Conservation (phyloP, 441 rosid genomes). For the Jatropha multifida region DNA sequence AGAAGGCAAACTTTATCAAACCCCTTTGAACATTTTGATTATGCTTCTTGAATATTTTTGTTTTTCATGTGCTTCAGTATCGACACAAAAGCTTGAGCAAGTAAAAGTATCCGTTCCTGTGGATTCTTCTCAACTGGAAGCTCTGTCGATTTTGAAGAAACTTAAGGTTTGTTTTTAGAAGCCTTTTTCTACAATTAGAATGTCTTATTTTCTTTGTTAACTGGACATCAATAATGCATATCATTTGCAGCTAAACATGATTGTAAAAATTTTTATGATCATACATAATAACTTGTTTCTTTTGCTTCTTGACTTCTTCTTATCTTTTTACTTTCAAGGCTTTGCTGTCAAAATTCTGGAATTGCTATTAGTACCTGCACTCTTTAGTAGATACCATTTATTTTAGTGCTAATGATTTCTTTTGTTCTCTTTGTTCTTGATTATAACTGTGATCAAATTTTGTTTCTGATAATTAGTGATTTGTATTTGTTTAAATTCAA, state of each 20-base stretch:
- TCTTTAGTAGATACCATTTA: neutral
- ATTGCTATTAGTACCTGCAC: neutral
- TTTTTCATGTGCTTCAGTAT: conserved; percentile 27
- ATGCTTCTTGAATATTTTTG: conserved; percentile 9
- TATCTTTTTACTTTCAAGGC: neutral
- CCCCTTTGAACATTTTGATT: neutral
- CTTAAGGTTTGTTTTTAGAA: conserved; percentile 56
- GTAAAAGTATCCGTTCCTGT: conserved; percentile 38
- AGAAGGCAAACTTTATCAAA: neutral
- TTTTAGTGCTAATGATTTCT: neutral
- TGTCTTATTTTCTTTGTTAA: neutral
- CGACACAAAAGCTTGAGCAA: conserved; percentile 34
- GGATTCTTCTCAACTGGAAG: conserved; percentile 81
- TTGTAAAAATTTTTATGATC: conserved; percentile 1
- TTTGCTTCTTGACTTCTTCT: neutral
- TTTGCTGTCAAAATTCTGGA: conserved; percentile 7
- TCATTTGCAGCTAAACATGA: conserved; percentile 3
- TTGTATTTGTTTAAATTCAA: neutral
- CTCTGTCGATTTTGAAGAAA: conserved; percentile 63
- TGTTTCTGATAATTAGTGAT: conserved; percentile 6
- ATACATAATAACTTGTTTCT: conserved; percentile 1
- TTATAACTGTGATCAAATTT: neutral
- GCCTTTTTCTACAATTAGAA: conserved; percentile 4
- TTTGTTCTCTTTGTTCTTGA: neutral
- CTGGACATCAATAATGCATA: neutral